phyloP scores from a whole-genome alignment of 2,329 filamentous ascomycete species.

The Aspergillus oerlinghausenensis region DNA sequence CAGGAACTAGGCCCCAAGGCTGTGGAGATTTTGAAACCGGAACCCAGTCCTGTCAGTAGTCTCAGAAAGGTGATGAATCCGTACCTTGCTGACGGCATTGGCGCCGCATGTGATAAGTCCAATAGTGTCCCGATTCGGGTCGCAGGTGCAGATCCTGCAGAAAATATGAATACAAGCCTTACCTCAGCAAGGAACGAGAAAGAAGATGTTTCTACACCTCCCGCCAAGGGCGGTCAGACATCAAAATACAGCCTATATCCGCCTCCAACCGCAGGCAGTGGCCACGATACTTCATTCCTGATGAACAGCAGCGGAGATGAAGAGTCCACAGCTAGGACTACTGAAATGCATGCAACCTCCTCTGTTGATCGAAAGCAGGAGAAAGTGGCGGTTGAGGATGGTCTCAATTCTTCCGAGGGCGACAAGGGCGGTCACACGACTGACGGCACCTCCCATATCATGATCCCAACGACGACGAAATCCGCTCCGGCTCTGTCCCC shows the following conservation, averaged over 20 bases:
- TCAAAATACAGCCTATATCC: constrained; percentile 27
- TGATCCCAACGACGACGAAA: constrained; percentile 11
- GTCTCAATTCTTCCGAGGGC: constrained; percentile 3
- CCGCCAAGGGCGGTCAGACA: constrained; percentile 14
- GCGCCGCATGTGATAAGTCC: constrained; percentile 15
- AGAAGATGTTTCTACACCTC: constrained; percentile 22
- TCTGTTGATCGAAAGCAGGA: constrained; percentile 12
- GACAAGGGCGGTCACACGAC: constrained; percentile 4
- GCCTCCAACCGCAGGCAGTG: constrained; percentile 14
- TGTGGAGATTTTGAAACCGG: constrained; percentile 24
- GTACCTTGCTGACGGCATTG: constrained; percentile 53
- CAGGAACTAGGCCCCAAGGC: constrained; percentile 40
- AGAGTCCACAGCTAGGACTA: constrained; percentile 17
- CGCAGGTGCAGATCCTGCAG: constrained; percentile 11
- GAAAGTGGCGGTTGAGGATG: constrained; percentile 1
- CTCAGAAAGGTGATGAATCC: constrained; percentile 83
- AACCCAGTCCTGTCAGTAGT: constrained; percentile 69
- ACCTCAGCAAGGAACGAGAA: constrained; percentile 19
- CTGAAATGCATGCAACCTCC: constrained; percentile 16
- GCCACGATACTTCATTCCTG: constrained; percentile 30
- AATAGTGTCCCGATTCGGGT: constrained; percentile 22
- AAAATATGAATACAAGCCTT: constrained; percentile 14
- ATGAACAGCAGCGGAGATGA: constrained; percentile 35
- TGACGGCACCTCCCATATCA: constrained; percentile 4
- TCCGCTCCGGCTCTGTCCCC: constrained; percentile 20